A percentile compares a stretch with the other conserved stretches of the same genome.
phyloP scores from a whole-genome alignment of 495 filamentous ascomycete species.

The Aspergillus affinis region DNA sequence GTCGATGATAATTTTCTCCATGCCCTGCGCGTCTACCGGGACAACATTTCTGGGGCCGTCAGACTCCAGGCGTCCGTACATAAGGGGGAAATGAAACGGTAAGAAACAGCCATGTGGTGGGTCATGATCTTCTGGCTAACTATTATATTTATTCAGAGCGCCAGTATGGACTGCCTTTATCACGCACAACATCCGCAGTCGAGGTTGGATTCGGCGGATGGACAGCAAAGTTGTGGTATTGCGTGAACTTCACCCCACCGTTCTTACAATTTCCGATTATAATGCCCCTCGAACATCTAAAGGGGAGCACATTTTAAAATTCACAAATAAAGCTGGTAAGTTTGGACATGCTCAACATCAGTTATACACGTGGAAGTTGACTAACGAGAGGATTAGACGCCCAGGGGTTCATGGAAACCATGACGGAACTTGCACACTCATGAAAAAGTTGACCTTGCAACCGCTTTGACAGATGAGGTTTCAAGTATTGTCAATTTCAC shows the following conservation, averaged over 20 bases:
- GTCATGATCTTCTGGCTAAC: background rate
- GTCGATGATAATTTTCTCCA: slow-evolving; percentile 69
- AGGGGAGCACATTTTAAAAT: slow-evolving; percentile 43
- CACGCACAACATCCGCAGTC: slow-evolving; percentile 55
- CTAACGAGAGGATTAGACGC: slow-evolving; percentile 32
- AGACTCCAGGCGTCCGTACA: slow-evolving; percentile 54
- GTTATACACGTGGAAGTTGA: background rate
- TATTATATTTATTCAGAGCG: slow-evolving; percentile 25
- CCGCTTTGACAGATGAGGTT: no score
- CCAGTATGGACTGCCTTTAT: slow-evolving; percentile 81
- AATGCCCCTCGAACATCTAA: slow-evolving; percentile 29
- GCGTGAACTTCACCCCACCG: slow-evolving; percentile 58
- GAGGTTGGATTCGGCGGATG: slow-evolving; percentile 55
- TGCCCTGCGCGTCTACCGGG: slow-evolving; percentile 69
- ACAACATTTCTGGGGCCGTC: slow-evolving; percentile 60
- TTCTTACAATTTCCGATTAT: slow-evolving; percentile 62
- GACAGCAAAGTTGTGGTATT: slow-evolving; percentile 57
- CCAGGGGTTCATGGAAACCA: slow-evolving; percentile 24
- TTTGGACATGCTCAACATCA: background rate
- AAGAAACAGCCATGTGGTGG: slow-evolving; percentile 9
- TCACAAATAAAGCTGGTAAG: slow-evolving; percentile 35
- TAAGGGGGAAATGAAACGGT: slow-evolving; percentile 42
- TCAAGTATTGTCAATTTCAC: background rate
- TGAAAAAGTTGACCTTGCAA: background rate
- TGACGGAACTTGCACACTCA: background rate